phyloP scores from a whole-genome alignment of 2,329 filamentous ascomycete genomes.

The Monosporascus sp. region DNA sequence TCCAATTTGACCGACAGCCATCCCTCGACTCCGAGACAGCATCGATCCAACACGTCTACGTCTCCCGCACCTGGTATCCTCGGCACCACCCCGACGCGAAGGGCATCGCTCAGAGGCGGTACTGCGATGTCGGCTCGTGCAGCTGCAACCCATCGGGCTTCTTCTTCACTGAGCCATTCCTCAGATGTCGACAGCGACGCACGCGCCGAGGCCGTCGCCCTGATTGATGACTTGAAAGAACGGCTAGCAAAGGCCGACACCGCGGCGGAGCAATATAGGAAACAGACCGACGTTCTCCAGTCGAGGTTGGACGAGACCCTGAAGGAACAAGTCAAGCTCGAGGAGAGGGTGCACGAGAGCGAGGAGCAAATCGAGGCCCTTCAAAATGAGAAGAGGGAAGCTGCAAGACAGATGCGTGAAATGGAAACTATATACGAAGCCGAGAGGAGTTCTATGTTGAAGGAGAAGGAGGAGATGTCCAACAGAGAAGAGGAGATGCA shows the following conservation, averaged over 20 bases:
- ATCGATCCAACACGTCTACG: slow-evolving; percentile 26
- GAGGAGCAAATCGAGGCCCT: slow-evolving; percentile 78
- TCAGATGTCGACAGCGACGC: slow-evolving; percentile 62
- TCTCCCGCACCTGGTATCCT: slow-evolving; percentile 36
- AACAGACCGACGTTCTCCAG: slow-evolving; percentile 80
- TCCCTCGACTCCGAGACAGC: background rate
- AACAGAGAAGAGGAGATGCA: slow-evolving; percentile 88
- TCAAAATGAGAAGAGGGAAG: slow-evolving; percentile 79
- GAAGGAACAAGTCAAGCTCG: slow-evolving; percentile 77
- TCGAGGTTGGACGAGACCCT: slow-evolving; percentile 78
- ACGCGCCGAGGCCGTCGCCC: slow-evolving; percentile 70
- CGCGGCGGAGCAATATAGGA: slow-evolving; percentile 71
- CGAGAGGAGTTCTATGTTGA: slow-evolving; percentile 78
- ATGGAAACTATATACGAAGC: slow-evolving; percentile 90
- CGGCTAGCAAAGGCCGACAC: slow-evolving; percentile 76
- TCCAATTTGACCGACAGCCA: background rate
- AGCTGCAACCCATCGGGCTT: slow-evolving; percentile 57
- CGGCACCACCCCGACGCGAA: slow-evolving; percentile 42
- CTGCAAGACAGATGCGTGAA: slow-evolving; percentile 77
- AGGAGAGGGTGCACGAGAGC: slow-evolving; percentile 81
- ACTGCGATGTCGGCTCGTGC: slow-evolving; percentile 70
- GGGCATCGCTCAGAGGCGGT: slow-evolving; percentile 59
- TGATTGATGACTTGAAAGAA: slow-evolving; percentile 79
- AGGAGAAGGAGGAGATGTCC: slow-evolving; percentile 85
- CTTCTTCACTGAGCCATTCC: slow-evolving; percentile 38